Evolutionary conservation across 2,329 filamentous ascomycete species (phyloP).

Genomic region (Fusarium anguioides): DNA sequence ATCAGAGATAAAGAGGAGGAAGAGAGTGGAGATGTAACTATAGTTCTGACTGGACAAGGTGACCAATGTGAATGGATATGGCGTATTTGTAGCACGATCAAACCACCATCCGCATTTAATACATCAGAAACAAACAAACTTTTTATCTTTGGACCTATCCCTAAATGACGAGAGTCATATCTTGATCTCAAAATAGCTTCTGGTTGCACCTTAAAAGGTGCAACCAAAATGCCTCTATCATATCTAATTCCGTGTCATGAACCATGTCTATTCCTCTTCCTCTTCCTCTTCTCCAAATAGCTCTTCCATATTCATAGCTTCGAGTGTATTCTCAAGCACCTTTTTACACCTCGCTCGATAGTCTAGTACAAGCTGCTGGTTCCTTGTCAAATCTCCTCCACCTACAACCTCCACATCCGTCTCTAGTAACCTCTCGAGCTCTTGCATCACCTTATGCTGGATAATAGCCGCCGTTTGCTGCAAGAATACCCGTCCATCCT

Average conservation of each 20-base stretch:
- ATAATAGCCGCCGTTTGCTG: slow-evolving; percentile 55
- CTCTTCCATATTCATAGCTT: slow-evolving; percentile 51
- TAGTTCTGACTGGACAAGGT: not conserved
- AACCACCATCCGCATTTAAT: not conserved
- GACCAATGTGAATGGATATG: slow-evolving; percentile 5
- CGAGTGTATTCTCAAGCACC: slow-evolving; percentile 60
- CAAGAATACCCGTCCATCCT: slow-evolving; percentile 45
- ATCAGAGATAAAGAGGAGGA: not conserved
- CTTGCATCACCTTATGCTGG: slow-evolving; percentile 56
- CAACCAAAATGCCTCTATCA: not conserved
- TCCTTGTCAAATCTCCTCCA: slow-evolving; percentile 55
- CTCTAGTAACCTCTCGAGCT: slow-evolving; percentile 59
- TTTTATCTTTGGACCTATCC: not conserved
- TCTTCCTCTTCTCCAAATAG: slow-evolving; percentile 41
- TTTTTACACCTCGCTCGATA: slow-evolving; percentile 62
- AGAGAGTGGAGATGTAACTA: slow-evolving; percentile 23
- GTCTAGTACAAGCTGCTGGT: slow-evolving; percentile 60
- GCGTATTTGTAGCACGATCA: too few relatives aligned
- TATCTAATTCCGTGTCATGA: not conserved
- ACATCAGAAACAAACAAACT: not conserved
- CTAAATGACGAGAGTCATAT: not conserved
- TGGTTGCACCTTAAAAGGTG: not conserved
- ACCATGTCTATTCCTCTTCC: not conserved
- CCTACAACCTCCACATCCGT: slow-evolving; percentile 58
- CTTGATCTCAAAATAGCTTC: not conserved